Conservation (phyloP, 805 yeast species). For the Tetrapisispora pingtungensis region DNA sequence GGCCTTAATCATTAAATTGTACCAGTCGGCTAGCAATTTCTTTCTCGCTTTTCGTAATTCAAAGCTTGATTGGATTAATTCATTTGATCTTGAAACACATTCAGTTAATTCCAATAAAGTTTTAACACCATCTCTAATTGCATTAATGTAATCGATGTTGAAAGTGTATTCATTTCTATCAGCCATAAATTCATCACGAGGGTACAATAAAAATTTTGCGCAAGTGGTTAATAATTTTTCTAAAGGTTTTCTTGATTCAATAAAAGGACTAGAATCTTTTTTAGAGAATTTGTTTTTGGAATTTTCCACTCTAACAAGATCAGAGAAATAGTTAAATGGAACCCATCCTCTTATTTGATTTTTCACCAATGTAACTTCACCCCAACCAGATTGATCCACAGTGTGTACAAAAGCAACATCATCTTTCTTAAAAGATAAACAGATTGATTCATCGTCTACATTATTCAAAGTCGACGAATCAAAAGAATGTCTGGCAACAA, state of each 20-base stretch:
- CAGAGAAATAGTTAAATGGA: slow-evolving; percentile 68
- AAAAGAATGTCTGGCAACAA: slow-evolving; percentile 49
- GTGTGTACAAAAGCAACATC: slow-evolving; percentile 72
- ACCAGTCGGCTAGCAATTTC: slow-evolving; percentile 69
- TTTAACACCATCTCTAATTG: slow-evolving; percentile 66
- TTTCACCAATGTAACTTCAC: slow-evolving; percentile 65
- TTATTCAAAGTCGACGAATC: slow-evolving; percentile 50
- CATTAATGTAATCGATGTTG: slow-evolving; percentile 47
- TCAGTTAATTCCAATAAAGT: slow-evolving; percentile 53
- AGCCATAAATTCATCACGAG: slow-evolving; percentile 39
- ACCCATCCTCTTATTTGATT: slow-evolving; percentile 70
- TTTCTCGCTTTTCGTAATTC: slow-evolving; percentile 56
- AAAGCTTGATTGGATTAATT: slow-evolving; percentile 54
- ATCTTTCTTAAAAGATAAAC: slow-evolving; percentile 58
- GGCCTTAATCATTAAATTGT: slow-evolving; percentile 64
- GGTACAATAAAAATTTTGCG: slow-evolving; percentile 57
- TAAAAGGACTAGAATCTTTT: slow-evolving; percentile 3
- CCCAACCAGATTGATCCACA: slow-evolving; percentile 79
- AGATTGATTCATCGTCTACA: slow-evolving; percentile 58
- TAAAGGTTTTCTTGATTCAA: slow-evolving; percentile 40
- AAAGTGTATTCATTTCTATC: slow-evolving; percentile 37
- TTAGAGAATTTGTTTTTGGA: neutral
- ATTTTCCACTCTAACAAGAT: slow-evolving; percentile 21
- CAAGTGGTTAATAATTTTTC: slow-evolving; percentile 48
- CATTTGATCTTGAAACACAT: slow-evolving; percentile 66